Percentiles rank a stretch among this genome's conserved stretches.
Evolutionary conservation across 176 grass and related monocot species (phyloP).

Genomic region (Phoenix roebelenii): DNA sequence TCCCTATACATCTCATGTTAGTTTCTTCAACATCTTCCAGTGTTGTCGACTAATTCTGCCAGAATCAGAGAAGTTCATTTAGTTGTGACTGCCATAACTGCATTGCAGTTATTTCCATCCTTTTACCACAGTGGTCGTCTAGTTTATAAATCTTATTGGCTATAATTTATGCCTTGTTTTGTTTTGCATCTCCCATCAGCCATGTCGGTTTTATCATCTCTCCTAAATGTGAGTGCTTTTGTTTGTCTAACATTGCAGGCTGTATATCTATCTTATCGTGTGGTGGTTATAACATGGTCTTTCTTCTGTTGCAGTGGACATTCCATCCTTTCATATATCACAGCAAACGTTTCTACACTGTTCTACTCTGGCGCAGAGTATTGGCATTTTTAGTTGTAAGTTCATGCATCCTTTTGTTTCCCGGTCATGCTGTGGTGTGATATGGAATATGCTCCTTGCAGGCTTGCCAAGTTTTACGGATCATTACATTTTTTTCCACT

Average conservation of each 20-base stretch:
- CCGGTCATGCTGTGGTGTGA: conserved; percentile 2
- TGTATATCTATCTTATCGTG: conserved; percentile 3
- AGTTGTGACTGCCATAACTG: too few relatives aligned
- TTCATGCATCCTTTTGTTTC: conserved; percentile 6
- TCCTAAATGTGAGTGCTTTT: not conserved
- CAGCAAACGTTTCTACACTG: conserved; percentile 90
- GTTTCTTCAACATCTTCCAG: too few relatives aligned
- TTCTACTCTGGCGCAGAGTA: conserved; percentile 82
- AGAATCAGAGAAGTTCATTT: too few relatives aligned
- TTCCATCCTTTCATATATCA: conserved; percentile 97
- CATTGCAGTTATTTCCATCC: too few relatives aligned
- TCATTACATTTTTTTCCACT: conserved; percentile 92
- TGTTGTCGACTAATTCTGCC: too few relatives aligned
- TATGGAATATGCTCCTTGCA: conserved; percentile 15
- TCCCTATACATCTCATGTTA: too few relatives aligned
- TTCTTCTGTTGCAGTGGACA: conserved; percentile 60
- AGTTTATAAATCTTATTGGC: too few relatives aligned
- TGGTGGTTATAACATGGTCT: conserved; percentile 12
- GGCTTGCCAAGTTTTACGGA: conserved; percentile 72
- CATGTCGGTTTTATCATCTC: not conserved
- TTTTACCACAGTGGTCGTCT: too few relatives aligned
- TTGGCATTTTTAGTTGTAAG: conserved; percentile 94
- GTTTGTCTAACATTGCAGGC: not conserved
- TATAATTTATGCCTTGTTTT: not conserved
- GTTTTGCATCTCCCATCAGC: not conserved